Evolutionary conservation across 306 rosid species (phyloP).

Genomic region (Lablab purpureus): DNA sequence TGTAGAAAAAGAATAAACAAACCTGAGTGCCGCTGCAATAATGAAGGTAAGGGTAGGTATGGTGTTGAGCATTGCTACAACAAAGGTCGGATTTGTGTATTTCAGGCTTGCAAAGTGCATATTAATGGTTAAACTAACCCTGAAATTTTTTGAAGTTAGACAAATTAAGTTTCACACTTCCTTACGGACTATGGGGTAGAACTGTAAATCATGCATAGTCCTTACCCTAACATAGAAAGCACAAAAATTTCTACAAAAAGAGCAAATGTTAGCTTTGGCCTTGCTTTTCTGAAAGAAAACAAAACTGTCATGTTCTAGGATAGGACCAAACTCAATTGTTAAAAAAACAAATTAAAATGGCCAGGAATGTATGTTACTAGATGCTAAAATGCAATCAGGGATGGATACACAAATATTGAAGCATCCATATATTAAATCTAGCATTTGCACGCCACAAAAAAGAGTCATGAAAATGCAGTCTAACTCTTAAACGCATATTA

Average conservation of each 20-base stretch:
- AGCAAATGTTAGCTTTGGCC: constrained; percentile 71
- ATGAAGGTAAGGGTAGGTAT: constrained; percentile 76
- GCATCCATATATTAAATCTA: background rate
- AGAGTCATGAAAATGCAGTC: background rate
- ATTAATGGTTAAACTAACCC: constrained; percentile 69
- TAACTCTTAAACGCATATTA: constrained; percentile 28
- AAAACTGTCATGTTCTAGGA: background rate
- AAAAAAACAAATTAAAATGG: background rate
- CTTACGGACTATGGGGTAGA: background rate
- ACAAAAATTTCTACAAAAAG: constrained; percentile 76
- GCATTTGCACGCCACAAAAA: background rate
- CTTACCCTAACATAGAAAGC: constrained; percentile 88
- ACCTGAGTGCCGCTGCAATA: constrained; percentile 74
- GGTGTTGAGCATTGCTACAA: constrained; percentile 71
- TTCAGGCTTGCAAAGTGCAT: constrained; percentile 82
- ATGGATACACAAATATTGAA: background rate
- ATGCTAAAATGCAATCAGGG: background rate
- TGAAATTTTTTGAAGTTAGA: constrained; percentile 38
- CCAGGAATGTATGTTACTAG: background rate
- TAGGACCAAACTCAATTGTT: constrained; percentile 6
- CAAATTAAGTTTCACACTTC: background rate
- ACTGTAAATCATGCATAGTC: background rate
- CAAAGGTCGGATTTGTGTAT: constrained; percentile 82
- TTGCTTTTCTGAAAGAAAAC: constrained; percentile 54
- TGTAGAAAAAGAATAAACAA: background rate